phyloP scores from a whole-genome alignment of 331 rosid genomes.

The Phaseolus coccineus region DNA sequence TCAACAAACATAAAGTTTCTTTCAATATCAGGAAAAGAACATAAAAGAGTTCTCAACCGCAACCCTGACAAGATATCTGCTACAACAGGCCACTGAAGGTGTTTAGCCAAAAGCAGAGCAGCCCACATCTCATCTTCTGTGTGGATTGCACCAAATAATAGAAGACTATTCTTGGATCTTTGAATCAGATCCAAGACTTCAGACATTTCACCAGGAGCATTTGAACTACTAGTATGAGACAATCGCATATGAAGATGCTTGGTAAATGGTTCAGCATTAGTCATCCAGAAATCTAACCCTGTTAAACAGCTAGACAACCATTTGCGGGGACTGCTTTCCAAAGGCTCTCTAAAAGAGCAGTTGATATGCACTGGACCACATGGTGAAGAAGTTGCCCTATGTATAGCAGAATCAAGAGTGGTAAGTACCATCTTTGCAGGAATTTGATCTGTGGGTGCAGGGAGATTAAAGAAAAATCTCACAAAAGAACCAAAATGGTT shows the following conservation, averaged over 20 bases:
- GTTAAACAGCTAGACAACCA: slow-evolving; percentile 81
- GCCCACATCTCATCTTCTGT: slow-evolving; percentile 99
- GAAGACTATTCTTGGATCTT: slow-evolving; percentile 67
- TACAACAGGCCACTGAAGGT: slow-evolving; percentile 87
- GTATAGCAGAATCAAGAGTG: slow-evolving; percentile 87
- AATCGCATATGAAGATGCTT: slow-evolving; percentile 64
- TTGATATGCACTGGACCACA: slow-evolving; percentile 94
- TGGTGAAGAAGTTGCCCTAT: slow-evolving; percentile 81
- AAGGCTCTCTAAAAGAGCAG: slow-evolving; percentile 93
- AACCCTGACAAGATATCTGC: slow-evolving; percentile 95
- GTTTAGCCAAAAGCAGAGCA: slow-evolving; percentile 84
- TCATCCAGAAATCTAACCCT: slow-evolving; percentile 82
- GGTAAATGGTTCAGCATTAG: slow-evolving; percentile 80
- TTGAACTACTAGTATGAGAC: slow-evolving; percentile 45
- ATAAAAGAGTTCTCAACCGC: slow-evolving; percentile 77
- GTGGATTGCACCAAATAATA: slow-evolving; percentile 79
- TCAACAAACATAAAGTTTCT: slow-evolving; percentile 69
- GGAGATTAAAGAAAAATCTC: slow-evolving; percentile 91
- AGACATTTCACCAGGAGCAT: slow-evolving; percentile 56
- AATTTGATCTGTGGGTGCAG: slow-evolving; percentile 80
- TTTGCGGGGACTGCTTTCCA: slow-evolving; percentile 71
- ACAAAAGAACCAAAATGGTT: slow-evolving; percentile 96
- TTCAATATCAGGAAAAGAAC: slow-evolving; percentile 69
- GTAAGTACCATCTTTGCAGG: slow-evolving; percentile 89
- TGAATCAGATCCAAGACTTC: slow-evolving; percentile 66